Conservation (phyloP, 371 early-diverging fungal species). For the Apophysomyces ossiformis region DNA sequence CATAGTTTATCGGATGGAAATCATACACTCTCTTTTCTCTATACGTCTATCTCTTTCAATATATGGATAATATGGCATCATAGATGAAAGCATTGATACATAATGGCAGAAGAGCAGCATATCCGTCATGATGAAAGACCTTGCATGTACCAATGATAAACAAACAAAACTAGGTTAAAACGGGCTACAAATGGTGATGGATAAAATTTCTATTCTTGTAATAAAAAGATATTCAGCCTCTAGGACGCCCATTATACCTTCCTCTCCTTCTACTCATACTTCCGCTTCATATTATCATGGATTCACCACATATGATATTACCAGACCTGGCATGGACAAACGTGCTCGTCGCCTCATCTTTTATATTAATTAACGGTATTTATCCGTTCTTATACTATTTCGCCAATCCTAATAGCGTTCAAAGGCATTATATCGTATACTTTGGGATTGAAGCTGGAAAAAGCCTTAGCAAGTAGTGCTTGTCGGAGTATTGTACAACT, state of each 20-base stretch:
- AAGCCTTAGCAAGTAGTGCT: constrained; percentile 60
- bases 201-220: not conserved
- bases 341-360: constrained; percentile 52
- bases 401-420: not conserved
- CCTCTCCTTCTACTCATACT: not conserved
- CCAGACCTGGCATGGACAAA: constrained; percentile 22
- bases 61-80: too few relatives aligned
- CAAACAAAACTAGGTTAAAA: not conserved
- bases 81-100: not conserved
- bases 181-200: not conserved
- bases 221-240: not conserved
- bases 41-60: too few relatives aligned
- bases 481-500: constrained; percentile 66
- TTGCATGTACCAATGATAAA: not conserved
- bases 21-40: too few relatives aligned
- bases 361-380: constrained; percentile 54
- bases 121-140: not conserved
- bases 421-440: constrained; percentile 58
- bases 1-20: too few relatives aligned
- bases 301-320: not conserved
- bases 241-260: not conserved
- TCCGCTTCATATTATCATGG: not conserved
- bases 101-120: not conserved
- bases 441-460: constrained; percentile 63
- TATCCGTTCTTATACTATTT: not conserved